These are phyloP conservation scores for Eragrostis curvula DNA, from an alignment of 176 grass and related monocot genomes.

Conservation along the genomic window DNA sequence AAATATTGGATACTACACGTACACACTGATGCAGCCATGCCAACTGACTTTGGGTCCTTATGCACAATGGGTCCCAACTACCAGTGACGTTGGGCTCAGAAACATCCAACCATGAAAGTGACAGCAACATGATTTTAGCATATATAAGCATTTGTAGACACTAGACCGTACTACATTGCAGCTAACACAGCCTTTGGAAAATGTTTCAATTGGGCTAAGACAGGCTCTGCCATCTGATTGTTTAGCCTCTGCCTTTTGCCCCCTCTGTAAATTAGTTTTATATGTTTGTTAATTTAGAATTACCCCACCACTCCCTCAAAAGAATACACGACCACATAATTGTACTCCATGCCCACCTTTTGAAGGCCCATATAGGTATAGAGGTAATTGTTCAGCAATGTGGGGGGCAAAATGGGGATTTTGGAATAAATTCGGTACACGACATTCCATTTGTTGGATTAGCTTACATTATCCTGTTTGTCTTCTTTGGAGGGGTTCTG, in stretches of 20 bases:
- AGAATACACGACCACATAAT: constrained; percentile 69
- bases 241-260: constrained; percentile 36
- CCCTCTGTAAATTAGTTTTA: constrained; percentile 8
- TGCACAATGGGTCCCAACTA: background rate
- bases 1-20: background rate
- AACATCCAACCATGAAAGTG: constrained; percentile 28
- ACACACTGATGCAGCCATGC: background rate
- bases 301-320: constrained; percentile 68
- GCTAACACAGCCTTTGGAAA: constrained; percentile 38
- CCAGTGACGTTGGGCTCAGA: constrained; percentile 14
- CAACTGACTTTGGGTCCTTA: background rate
- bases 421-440: background rate
- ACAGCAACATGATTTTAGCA: constrained; percentile 8
- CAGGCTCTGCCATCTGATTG: constrained; percentile 54
- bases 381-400: constrained; percentile 15
- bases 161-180: constrained; percentile 25
- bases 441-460: constrained; percentile 43
- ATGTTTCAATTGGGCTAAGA: constrained; percentile 42
- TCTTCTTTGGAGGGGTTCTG: constrained; percentile 26
- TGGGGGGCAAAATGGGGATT: constrained; percentile 22
- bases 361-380: constrained; percentile 44
- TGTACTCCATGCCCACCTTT: constrained; percentile 55
- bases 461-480: constrained; percentile 33
- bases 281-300: constrained; percentile 41
- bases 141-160: constrained; percentile 16